Evolutionary conservation across 2,329 filamentous ascomycete genomes (phyloP).

Genomic region (Penicillium sp.): DNA sequence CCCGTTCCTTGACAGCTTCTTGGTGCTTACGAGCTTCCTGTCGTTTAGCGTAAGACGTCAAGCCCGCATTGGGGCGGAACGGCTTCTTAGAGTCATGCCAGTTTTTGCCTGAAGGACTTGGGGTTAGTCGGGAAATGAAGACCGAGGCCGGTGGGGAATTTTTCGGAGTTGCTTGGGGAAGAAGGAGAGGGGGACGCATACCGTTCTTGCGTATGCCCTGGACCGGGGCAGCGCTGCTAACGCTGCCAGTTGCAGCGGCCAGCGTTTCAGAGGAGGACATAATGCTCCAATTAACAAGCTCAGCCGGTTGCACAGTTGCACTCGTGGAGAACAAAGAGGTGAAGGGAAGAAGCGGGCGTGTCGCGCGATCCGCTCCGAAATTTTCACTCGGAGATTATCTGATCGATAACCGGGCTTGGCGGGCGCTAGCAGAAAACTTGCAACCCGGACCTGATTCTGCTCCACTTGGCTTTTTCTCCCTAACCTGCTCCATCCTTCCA

Average conservation of each 20-base stretch:
- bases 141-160: conserved; percentile 1
- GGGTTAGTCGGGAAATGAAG: conserved; percentile 16
- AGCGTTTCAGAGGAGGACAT: conserved; percentile 10
- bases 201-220: conserved; percentile 80
- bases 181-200: conserved; percentile 41
- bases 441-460: conserved; percentile 13
- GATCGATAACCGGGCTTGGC: conserved; percentile 46
- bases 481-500: background rate
- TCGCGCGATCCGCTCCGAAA: no score
- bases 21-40: conserved; percentile 66
- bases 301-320: no score
- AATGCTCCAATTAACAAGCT: no score
- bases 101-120: conserved; percentile 70
- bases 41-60: conserved; percentile 76
- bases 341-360: background rate
- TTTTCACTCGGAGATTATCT: conserved; percentile 32
- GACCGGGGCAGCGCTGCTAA: conserved; percentile 25
- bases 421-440: conserved; percentile 16
- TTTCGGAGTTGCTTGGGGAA: background rate
- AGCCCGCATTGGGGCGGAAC: conserved; percentile 76
- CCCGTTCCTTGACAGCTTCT: conserved; percentile 80
- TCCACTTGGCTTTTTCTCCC: conserved; percentile 12
- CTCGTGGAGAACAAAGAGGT: conserved; percentile 1
- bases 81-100: conserved; percentile 83
- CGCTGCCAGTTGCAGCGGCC: background rate